Evolutionary conservation across 1,284 basidiomycete genomes (phyloP), one percentile per base, ranked within the genome.

Genomic region (Trichosporon sp.): DNA sequence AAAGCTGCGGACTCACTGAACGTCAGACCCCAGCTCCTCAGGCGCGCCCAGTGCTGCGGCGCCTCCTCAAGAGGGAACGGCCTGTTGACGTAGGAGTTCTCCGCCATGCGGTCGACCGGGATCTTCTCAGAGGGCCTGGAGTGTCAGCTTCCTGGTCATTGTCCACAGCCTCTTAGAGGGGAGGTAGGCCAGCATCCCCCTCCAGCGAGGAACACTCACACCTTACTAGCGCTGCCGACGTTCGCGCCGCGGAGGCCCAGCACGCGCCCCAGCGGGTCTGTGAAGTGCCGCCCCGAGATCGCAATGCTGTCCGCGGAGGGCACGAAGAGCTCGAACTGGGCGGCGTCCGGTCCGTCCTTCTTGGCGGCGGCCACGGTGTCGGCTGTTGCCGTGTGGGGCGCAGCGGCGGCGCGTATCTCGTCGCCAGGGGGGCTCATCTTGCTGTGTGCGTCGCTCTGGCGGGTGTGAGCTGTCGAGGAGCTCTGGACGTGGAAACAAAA

Each of bases 51-150:
- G 78, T 95, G 92, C 72, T 92, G 88, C 23, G 88, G 90, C 0
- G 93, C 93, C 72, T 95, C 90, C 65, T 90, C 87, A 0, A 95
- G 82, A 13, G 92, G 90, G 77, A 95, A 95, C 1, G 93, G 93
- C 32, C 91, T 85, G 15, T 89, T 90, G 47, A 93, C 89, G 77
- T 95, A 95, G 1, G 89, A 92, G 1, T 91, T 89, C 2, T 87
- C 83, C 58, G 88, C 65, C 44, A 77, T 75, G 67, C 89, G 86
- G 31, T 80, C 72, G 29, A 71, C 69, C 8, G 73, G 70, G 68
- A 70, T 25, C 69, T 65, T 65, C 18, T 38, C 23, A 15, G 65
- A 62, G 12, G 68, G 68, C n/a, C 68, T 69, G 44, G 86, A 76
- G 7, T 3, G 15, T 29, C 12, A 47, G 18, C 21, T 1, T 18